These are phyloP conservation scores for Ascochyta koolunga DNA, from an alignment of 2,329 filamentous ascomycete species.

Conservation along the genomic window DNA sequence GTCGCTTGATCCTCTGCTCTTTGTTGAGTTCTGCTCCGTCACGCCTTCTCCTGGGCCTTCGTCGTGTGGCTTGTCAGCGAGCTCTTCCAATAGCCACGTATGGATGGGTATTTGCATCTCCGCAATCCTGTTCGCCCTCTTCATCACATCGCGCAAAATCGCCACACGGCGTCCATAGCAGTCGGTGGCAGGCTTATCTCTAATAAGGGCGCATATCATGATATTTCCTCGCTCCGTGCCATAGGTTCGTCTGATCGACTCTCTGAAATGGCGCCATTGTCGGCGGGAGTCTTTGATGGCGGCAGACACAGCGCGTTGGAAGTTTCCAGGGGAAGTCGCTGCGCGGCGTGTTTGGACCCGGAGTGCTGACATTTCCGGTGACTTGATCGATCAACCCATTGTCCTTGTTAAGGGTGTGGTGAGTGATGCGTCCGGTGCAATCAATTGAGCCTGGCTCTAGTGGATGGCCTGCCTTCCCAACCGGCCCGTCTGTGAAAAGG, in stretches of 20 bases:
- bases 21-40: slow-evolving; percentile 24
- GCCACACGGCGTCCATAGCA: slow-evolving; percentile 30
- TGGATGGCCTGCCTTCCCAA: slow-evolving; percentile 30
- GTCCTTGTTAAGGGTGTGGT: slow-evolving; percentile 35
- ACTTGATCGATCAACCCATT: slow-evolving; percentile 29
- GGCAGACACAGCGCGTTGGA: slow-evolving; percentile 27
- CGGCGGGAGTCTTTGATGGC: slow-evolving; percentile 28
- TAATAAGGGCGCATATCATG: slow-evolving; percentile 31
- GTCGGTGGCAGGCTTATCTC: slow-evolving; percentile 29
- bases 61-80: slow-evolving; percentile 27
- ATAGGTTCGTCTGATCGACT: slow-evolving; percentile 29
- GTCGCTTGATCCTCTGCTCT: slow-evolving; percentile 22
- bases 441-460: slow-evolving; percentile 33
- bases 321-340: slow-evolving; percentile 30
- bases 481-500: slow-evolving; percentile 29
- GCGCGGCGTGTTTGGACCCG: slow-evolving; percentile 30
- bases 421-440: slow-evolving; percentile 32
- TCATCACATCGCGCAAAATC: slow-evolving; percentile 23
- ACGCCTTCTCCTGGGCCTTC: slow-evolving; percentile 22
- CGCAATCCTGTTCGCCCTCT: slow-evolving; percentile 20
- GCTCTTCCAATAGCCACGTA: slow-evolving; percentile 25
- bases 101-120: slow-evolving; percentile 33
- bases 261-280: slow-evolving; percentile 33
- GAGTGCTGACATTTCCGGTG: slow-evolving; percentile 22
- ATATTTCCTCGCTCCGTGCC: slow-evolving; percentile 33